These are phyloP conservation scores for Septoria linicola DNA, from an alignment of 2,329 filamentous ascomycete species.

Conservation along the genomic window DNA sequence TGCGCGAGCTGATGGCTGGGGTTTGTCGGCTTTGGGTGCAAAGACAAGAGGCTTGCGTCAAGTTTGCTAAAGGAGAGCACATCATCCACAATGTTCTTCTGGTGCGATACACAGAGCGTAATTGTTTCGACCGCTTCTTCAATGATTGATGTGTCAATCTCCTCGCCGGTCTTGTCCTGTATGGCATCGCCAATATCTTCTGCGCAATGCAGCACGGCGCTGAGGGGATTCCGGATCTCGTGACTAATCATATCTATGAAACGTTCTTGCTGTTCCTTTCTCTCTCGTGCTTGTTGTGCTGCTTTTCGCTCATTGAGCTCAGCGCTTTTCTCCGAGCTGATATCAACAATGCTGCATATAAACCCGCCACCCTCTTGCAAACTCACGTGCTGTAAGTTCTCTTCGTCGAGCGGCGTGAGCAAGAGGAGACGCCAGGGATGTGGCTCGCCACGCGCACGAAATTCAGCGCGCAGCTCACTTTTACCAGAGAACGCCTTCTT, in stretches of 20 bases:
- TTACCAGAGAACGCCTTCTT: slow-evolving; percentile 43
- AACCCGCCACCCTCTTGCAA: slow-evolving; percentile 43
- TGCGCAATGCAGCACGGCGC: slow-evolving; percentile 44
- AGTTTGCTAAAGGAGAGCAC: slow-evolving; percentile 40
- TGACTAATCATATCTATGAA: slow-evolving; percentile 50
- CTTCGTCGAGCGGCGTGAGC: slow-evolving; percentile 44
- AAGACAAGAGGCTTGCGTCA: slow-evolving; percentile 35
- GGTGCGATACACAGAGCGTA: slow-evolving; percentile 45
- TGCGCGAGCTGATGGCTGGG: slow-evolving; percentile 32
- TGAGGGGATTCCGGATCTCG: slow-evolving; percentile 41
- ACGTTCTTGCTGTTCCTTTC: slow-evolving; percentile 48
- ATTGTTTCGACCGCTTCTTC: slow-evolving; percentile 39
- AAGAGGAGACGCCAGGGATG: slow-evolving; percentile 45
- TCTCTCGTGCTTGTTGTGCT: slow-evolving; percentile 44
- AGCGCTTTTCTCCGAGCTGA: slow-evolving; percentile 47
- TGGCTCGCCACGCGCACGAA: slow-evolving; percentile 40
- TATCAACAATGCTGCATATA: slow-evolving; percentile 49
- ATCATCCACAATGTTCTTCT: slow-evolving; percentile 45
- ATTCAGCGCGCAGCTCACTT: slow-evolving; percentile 44
- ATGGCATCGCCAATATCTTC: slow-evolving; percentile 43
- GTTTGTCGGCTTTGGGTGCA: slow-evolving; percentile 31
- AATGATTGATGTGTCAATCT: slow-evolving; percentile 27
- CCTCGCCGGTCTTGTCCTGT: slow-evolving; percentile 19
- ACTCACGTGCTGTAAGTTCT: slow-evolving; percentile 36
- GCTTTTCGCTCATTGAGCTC: slow-evolving; percentile 45